These are phyloP conservation scores for Penicillium psychrofluorescens DNA, from an alignment of 495 filamentous ascomycete genomes.

Conservation along the genomic window DNA sequence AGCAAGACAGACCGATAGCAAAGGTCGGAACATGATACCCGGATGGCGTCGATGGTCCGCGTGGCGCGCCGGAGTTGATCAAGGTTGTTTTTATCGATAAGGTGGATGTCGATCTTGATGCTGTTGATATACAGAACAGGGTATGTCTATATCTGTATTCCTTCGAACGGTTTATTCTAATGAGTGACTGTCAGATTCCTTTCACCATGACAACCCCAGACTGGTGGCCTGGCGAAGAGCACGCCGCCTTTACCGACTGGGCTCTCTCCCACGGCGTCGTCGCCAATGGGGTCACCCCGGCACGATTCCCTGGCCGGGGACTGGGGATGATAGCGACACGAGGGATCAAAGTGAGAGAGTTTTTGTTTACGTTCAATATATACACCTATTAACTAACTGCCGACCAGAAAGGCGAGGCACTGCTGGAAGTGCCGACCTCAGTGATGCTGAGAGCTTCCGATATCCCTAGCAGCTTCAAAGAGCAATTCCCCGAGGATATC, in stretches of 20 bases:
- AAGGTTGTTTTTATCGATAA: conserved; percentile 20
- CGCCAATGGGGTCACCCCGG: conserved; percentile 52
- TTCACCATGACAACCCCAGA: conserved; percentile 20
- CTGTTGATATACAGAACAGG: neutral
- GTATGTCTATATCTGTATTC: neutral
- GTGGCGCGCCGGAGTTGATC: conserved; percentile 22
- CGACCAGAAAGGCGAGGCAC: conserved; percentile 39
- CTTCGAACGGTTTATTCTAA: neutral
- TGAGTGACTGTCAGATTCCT: too few relatives aligned
- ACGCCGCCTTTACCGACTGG: conserved; percentile 54
- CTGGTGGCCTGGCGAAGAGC: conserved; percentile 35
- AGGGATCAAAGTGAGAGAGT: conserved; percentile 48
- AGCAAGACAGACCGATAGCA: neutral
- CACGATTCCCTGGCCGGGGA: conserved; percentile 56
- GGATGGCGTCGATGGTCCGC: conserved; percentile 11
- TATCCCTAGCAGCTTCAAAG: conserved; percentile 40
- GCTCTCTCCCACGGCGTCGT: conserved; percentile 50
- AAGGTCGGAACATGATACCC: conserved; percentile 21
- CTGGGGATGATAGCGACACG: conserved; percentile 67
- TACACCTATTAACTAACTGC: neutral
- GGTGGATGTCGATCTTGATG: neutral
- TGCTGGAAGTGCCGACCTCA: conserved; percentile 57
- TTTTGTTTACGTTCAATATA: conserved; percentile 12
- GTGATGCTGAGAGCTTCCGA: conserved; percentile 55
- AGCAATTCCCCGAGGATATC: conserved; percentile 41